Conservation (phyloP, 192 early-diverging fungal genomes). For the Linderina pennispora region DNA sequence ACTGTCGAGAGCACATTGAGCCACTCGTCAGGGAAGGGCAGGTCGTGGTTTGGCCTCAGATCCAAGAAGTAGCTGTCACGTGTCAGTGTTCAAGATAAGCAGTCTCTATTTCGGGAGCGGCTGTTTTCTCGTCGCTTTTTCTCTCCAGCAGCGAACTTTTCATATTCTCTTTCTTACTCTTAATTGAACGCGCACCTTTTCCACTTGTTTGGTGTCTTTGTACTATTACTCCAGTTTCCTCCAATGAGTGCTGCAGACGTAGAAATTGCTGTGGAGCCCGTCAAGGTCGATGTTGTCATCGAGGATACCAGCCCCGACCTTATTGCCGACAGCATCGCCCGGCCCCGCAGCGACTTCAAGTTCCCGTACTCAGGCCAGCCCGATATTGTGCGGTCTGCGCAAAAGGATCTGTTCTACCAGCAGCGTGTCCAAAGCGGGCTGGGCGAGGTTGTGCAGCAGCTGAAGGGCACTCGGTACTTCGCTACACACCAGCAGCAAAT, state of each 20-base stretch:
- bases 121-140: background rate
- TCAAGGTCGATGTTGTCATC: slow-evolving; percentile 10
- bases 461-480: slow-evolving; percentile 51
- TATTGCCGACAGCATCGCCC: no score
- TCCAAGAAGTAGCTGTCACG: slow-evolving; percentile 11
- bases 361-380: slow-evolving; percentile 74
- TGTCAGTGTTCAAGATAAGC: background rate
- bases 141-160: no score
- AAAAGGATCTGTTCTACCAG: slow-evolving; percentile 87
- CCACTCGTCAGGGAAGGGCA: slow-evolving; percentile 17
- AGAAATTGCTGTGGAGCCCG: no score
- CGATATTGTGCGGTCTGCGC: slow-evolving; percentile 82
- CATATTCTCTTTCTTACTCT: background rate
- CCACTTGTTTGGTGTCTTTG: no score
- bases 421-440: slow-evolving; percentile 58
- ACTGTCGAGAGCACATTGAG: no score
- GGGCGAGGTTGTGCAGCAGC: slow-evolving; percentile 53
- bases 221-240: no score
- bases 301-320: background rate
- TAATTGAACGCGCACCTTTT: background rate
- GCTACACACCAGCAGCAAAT: slow-evolving; percentile 63
- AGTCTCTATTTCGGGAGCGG: background rate
- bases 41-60: slow-evolving; percentile 41
- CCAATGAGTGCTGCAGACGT: no score
- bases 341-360: slow-evolving; percentile 8